Conservation (phyloP, 2,329 filamentous ascomycete genomes). For the Thielaviopsis cerberus region DNA sequence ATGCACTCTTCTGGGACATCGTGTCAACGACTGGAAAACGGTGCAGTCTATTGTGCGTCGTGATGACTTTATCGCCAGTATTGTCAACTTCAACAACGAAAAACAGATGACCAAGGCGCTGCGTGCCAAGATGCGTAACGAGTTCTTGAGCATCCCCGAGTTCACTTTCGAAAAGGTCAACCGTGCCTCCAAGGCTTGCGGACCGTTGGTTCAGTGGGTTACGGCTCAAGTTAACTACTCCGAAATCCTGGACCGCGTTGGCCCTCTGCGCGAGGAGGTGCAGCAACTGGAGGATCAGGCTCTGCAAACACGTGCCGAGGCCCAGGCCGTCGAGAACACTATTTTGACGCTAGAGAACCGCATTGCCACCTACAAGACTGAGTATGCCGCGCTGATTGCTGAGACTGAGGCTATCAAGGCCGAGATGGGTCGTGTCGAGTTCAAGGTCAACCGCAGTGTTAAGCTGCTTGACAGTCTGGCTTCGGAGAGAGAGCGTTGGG, state of each 20-base stretch:
- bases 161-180: constrained; percentile 95
- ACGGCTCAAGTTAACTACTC: constrained; percentile 92
- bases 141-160: constrained; percentile 80
- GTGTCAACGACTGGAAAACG: constrained; percentile 74
- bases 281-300: constrained; percentile 71
- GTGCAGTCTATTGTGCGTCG: constrained; percentile 75
- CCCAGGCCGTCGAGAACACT: constrained; percentile 75
- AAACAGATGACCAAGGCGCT: constrained; percentile 74
- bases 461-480: constrained; percentile 85
- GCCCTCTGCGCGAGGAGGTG: constrained; percentile 80
- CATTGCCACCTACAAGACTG: constrained; percentile 86
- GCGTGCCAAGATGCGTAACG: constrained; percentile 74
- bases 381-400: constrained; percentile 89
- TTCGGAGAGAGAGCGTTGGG: constrained; percentile 84
- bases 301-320: constrained; percentile 80
- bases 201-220: constrained; percentile 92
- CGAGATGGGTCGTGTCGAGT: constrained; percentile 90
- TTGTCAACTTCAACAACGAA: constrained; percentile 93
- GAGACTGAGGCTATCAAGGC: constrained; percentile 94
- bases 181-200: constrained; percentile 88
- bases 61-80: constrained; percentile 95
- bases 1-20: constrained; percentile 82
- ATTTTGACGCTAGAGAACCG: constrained; percentile 71
- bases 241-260: constrained; percentile 88
- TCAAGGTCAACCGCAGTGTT: constrained; percentile 93